Evolutionary conservation across 1,284 basidiomycete species (phyloP), one percentile per base, ranked within the genome.

Genomic region (Cryptococcus wingfieldii): DNA sequence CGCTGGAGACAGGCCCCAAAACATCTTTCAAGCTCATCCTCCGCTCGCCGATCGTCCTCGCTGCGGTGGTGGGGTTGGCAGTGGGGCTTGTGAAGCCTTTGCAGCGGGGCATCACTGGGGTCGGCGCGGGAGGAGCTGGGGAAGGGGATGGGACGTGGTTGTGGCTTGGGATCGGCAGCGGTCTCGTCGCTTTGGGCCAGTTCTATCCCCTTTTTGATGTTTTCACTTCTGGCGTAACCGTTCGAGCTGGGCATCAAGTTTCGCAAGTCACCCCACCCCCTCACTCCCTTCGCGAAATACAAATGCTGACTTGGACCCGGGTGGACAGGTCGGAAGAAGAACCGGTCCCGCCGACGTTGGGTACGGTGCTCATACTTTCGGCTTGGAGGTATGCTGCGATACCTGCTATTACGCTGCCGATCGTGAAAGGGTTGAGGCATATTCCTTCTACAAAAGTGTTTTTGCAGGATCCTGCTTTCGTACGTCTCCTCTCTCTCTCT

Each of bases 391-490:
- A 64, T 49, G 58, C 67, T 13, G 60, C 59, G 16, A 54, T 72
- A 12, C 75, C 75, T 8, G 64, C 64, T 2, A 60, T 70, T 34
- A 57, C 60, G 47, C 54, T 71, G n/a, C 61, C 63, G 3, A 62
- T 70, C 39, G 54, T 73, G 18, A 60, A 64, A 49, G 70, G 67
- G 4, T 64, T 71, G 53, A 60, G 59, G 18, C 62, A 71, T 44
- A 66, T 69, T 25, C 61, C 67, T 2, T 69, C 71, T 1, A 68
- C 69, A 16, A 62, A 56, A 42, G 50, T 59, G 10, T 74, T 62
- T 58, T 56, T 70, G 9, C 67, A 72, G 38, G 74, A 76, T 49
- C 74, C 74, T 1, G 63, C 64, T 9, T 73, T 70, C 55, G 73
- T 72, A 47, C 61, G 72, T 65, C 16, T 10, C 8, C 4, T 18